Base-by-base conservation (phyloP, 2,329 filamentous ascomycete species). In the Alternaria hordeiaustralica region DNA sequence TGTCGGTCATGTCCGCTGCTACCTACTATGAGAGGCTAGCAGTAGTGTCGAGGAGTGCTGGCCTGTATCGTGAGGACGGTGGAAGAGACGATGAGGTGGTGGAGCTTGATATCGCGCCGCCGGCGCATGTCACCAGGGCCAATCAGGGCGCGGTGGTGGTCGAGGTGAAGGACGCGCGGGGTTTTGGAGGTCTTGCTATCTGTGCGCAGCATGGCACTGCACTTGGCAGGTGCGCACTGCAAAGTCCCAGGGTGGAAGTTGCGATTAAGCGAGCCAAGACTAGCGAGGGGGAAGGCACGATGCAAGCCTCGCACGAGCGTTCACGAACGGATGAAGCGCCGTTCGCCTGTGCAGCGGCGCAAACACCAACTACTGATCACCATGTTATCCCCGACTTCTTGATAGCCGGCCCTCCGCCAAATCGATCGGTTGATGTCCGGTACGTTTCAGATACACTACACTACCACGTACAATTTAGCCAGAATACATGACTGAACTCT, bases 211-310 rank as follows among this genome's bases (percentile, higher is more conserved):
- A 13, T 43, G 25, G 21, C 45, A 18, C 60, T 28, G 26, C 55
- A 58, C 47, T 25, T 45, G 56, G 60, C 56, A 63, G 60, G 60
- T 56, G 33, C 60, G n/a, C 20, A 25, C 54, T n/a, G 43, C 60
- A 28, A 21, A 9, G 41, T 18, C 30, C 20, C 21, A 55, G 49
- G 45, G 25, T 46, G 50, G 56, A 63, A 51, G 57, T 15, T 55
- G 61, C 56, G 50, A 43, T 46, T 63, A 63, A 63, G 61, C 61
- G 56, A 63, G 56, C 57, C 61, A 60, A 60, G 44, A 23, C 30
- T 30, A 43, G 55, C 43, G 26, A 63, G 15, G 47, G 43, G 33
- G 33, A 33, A 33, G 21, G 46, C 26, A 36, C 30, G 28, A 41
- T 33, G 53, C 53, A 61, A 47, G 59, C 36, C 54, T 57, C 26